Evolutionary conservation across 2,329 filamentous ascomycete genomes (phyloP).

Genomic region (Xylaria sp.): DNA sequence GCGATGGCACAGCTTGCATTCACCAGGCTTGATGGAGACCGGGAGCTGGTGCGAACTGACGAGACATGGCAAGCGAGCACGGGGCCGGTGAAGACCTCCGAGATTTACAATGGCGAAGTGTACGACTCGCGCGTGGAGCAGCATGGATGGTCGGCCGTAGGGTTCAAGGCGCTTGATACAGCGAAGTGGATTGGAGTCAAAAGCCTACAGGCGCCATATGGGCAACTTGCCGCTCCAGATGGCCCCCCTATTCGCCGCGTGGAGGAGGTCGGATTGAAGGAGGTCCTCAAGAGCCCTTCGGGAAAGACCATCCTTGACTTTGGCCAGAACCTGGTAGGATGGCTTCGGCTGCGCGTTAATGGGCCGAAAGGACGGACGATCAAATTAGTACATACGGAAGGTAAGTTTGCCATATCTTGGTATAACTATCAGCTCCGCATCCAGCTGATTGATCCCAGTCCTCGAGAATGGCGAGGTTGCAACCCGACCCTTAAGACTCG

Average conservation of each 20-base stretch:
- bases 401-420: too few species aligned
- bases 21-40: slow-evolving; percentile 18
- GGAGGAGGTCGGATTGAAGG: slow-evolving; percentile 30
- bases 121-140: slow-evolving; percentile 37
- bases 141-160: slow-evolving; percentile 25
- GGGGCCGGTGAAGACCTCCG: slow-evolving; percentile 31
- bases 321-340: slow-evolving; percentile 52
- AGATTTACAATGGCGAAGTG: slow-evolving; percentile 37
- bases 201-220: slow-evolving; percentile 23
- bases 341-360: slow-evolving; percentile 39
- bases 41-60: slow-evolving; percentile 34
- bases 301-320: slow-evolving; percentile 55
- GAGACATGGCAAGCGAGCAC: slow-evolving; percentile 35
- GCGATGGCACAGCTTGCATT: slow-evolving; percentile 37
- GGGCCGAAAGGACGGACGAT: slow-evolving; percentile 44
- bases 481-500: slow-evolving; percentile 31
- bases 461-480: slow-evolving; percentile 48
- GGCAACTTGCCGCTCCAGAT: slow-evolving; percentile 36
- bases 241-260: slow-evolving; percentile 37
- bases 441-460: slow-evolving; percentile 44
- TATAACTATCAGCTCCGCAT: slow-evolving; percentile 53
- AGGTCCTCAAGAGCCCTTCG: slow-evolving; percentile 36
- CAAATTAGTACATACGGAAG: slow-evolving; percentile 56
- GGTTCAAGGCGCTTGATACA: slow-evolving; percentile 37
- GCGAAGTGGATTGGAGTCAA: slow-evolving; percentile 36